Percentiles rank a stretch among this genome's conserved stretches.
These are phyloP conservation scores for Fusarium poae DNA, from an alignment of 2,329 filamentous ascomycete genomes.

Conservation along the genomic window DNA sequence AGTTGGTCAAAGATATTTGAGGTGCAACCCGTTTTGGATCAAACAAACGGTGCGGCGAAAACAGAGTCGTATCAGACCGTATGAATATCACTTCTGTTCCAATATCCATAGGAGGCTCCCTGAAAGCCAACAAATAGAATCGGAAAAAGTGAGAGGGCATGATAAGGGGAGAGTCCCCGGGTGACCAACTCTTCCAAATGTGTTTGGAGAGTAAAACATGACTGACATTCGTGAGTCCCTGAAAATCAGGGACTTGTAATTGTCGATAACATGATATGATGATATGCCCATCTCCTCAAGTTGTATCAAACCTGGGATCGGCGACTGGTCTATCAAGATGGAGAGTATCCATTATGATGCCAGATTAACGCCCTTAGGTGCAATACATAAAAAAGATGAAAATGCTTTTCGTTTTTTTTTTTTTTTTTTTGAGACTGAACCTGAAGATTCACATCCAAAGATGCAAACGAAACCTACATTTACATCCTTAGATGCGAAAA, in stretches of 20 bases:
- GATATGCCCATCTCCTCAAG: not conserved
- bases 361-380: not conserved
- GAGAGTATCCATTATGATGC: not conserved
- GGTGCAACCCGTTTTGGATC: not conserved
- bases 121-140: not conserved
- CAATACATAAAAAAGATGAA: not conserved
- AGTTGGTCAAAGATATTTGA: not conserved
- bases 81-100: not conserved
- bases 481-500: too few species aligned
- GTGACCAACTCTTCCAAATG: not conserved
- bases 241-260: too few species aligned
- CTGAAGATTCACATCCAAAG: not conserved
- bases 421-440: not conserved
- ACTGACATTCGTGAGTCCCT: too few species aligned
- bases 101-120: not conserved
- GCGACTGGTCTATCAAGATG: not conserved
- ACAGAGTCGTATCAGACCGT: too few species aligned
- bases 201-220: not conserved
- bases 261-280: too few species aligned
- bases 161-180: not conserved
- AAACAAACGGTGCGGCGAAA: not conserved
- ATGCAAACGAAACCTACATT: too few species aligned
- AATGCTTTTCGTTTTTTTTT: too few species aligned
- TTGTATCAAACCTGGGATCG: not conserved
- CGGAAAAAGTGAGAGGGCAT: not conserved